Evolutionary conservation across 2,329 filamentous ascomycete species (phyloP).

Genomic region (Arthrobotrys conoides): DNA sequence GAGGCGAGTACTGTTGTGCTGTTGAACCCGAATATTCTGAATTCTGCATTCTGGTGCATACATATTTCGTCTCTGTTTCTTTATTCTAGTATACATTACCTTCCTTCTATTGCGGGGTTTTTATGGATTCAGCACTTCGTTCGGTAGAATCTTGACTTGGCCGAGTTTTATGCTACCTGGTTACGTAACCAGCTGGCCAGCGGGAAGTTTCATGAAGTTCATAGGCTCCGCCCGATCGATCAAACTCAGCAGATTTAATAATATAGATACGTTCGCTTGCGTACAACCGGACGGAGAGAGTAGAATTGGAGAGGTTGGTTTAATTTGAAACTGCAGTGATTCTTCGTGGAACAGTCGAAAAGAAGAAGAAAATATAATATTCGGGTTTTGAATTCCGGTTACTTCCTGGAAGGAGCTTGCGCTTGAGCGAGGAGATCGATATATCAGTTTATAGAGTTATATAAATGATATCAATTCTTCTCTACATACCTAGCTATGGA

Average conservation of each 20-base stretch:
- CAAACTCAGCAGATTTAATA: too few species aligned
- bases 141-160: neutral
- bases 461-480: too few species aligned
- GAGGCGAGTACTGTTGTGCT: too few species aligned
- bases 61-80: neutral
- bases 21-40: neutral
- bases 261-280: neutral
- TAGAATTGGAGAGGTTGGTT: neutral
- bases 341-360: slow-evolving; percentile 22
- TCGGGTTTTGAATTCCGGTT: neutral
- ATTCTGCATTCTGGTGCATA: too few species aligned
- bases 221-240: too few species aligned
- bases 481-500: too few species aligned
- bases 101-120: neutral
- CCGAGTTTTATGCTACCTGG: neutral
- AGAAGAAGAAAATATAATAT: neutral
- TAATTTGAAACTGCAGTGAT: neutral
- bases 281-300: slow-evolving; percentile 25
- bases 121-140: neutral
- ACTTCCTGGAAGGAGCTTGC: too few species aligned
- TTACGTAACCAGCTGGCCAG: too few species aligned
- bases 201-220: neutral
- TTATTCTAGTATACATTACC: neutral
- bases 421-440: too few species aligned
- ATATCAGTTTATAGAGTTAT: neutral